Evolutionary conservation across 495 filamentous ascomycete genomes (phyloP), one percentile per base, ranked within the genome.

Genomic region (Aspergillus hancockii): DNA sequence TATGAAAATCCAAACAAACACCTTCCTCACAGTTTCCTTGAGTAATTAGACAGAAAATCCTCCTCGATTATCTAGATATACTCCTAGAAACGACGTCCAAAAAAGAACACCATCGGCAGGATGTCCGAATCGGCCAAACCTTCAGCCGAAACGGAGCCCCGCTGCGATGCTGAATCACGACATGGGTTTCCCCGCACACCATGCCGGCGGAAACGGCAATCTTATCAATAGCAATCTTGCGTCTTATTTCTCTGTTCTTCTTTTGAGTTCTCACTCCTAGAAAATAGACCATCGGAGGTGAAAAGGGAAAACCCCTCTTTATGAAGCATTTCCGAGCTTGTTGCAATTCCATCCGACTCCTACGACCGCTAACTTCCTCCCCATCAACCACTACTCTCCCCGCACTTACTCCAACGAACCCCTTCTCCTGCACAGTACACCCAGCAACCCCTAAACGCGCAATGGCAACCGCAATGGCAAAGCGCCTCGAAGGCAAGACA

Each of bases 401-500:
- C 59, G 34, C 52, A 57, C 52, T 66, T 43, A 47, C 61, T 38
- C 61, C 63, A 47, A 52, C 62, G 28, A 64, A 51, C 51, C 65
- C 63, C 21, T 61, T 73, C 49, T 47, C 49, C 49, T 52, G 55
- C 41, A 46, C 64, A 0, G n/a, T 68, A 43, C 62, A 74, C 22
- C 61, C 67, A n/a, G 43, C 55, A 43, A 63, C 57, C 16, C 25
- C 70, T 45, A 68, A 62, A 68, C 77, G 77, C 65, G 74, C 72
- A 49, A 96, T 96, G 92, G 81, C 90, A 21, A 79, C 88, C 40
- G 88, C 91, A 67, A 88, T 90, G 80, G 81, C 83, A 59, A 87
- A 90, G 74, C 93, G 94, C 78, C 89, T 98, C 45, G 83, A 89
- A 61, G 92, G 92, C 83, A 98, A 98, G 77, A 98, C 92, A 1